phyloP scores from a whole-genome alignment of 2,329 filamentous ascomycete genomes.

The Chaetomium olivaceum region DNA sequence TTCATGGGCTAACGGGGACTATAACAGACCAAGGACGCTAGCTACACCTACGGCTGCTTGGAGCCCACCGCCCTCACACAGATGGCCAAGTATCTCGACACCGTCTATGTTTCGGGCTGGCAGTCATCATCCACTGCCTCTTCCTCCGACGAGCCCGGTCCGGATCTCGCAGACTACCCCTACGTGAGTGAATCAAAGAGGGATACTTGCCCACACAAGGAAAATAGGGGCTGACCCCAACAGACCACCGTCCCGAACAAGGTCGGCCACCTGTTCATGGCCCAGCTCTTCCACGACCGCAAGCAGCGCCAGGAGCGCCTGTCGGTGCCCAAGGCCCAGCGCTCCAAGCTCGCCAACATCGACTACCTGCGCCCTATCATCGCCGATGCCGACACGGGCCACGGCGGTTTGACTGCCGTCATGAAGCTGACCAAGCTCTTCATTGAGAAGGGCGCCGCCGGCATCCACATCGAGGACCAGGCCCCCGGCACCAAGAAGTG shows the following conservation, averaged over 20 bases:
- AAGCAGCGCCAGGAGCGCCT: conserved; percentile 97
- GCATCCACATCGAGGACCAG: conserved; percentile 98
- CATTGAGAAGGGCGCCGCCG: conserved; percentile 91
- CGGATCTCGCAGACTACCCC: conserved; percentile 97
- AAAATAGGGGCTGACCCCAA: not conserved
- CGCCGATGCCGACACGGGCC: conserved; percentile 94
- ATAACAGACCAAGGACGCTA: conserved; percentile 73
- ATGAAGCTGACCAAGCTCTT: conserved; percentile 99
- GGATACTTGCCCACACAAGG: not conserved
- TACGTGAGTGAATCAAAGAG: conserved; percentile 58
- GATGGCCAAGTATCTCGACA: conserved; percentile 99
- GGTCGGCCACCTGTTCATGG: conserved; percentile 95
- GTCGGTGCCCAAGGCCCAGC: conserved; percentile 70
- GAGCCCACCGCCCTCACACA: conserved; percentile 98
- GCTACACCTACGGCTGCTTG: conserved; percentile 94
- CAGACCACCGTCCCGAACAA: conserved; percentile 98
- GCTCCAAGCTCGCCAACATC: conserved; percentile 72
- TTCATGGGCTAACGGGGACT: conserved; percentile 8
- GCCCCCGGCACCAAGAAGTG: conserved; percentile 99
- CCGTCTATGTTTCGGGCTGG: conserved; percentile 98
- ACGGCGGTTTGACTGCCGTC: conserved; percentile 94
- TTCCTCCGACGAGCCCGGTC: conserved; percentile 90
- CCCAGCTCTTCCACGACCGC: conserved; percentile 98
- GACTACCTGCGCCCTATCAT: conserved; percentile 96
- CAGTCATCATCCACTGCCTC: conserved; percentile 97